These are phyloP conservation scores for Quercus suber DNA, from an alignment of 306 rosid species.

Conservation along the genomic window DNA sequence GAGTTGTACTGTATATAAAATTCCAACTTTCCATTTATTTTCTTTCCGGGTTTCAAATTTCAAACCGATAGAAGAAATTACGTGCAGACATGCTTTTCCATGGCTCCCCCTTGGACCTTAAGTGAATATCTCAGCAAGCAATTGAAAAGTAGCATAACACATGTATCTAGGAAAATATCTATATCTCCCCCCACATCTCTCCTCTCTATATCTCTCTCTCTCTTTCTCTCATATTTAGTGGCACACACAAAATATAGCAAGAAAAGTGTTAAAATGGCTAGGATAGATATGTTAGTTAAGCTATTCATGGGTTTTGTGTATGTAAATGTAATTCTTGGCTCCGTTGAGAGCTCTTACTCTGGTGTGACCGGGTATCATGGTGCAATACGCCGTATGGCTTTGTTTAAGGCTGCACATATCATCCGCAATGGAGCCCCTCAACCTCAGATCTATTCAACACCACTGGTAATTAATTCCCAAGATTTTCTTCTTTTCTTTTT, in stretches of 20 bases:
- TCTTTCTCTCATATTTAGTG: too few relatives aligned
- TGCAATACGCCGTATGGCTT: constrained; percentile 9
- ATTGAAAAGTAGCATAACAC: neutral
- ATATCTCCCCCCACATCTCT: neutral
- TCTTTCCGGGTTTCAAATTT: neutral
- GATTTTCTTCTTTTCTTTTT: neutral
- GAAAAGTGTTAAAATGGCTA: neutral
- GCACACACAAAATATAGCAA: neutral
- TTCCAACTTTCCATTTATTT: neutral
- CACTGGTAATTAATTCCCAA: neutral
- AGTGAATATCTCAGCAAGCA: too few relatives aligned
- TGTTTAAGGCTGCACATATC: constrained; percentile 16
- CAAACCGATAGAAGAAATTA: neutral
- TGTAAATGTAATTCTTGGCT: neutral
- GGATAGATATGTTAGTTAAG: neutral
- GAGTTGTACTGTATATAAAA: neutral
- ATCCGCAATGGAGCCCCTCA: neutral
- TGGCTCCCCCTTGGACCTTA: neutral
- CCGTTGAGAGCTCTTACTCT: constrained; percentile 27
- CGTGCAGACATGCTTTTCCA: neutral
- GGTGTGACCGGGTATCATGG: constrained; percentile 4
- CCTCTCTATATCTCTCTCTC: too few relatives aligned
- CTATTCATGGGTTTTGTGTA: neutral
- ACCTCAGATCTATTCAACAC: neutral
- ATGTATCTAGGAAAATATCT: neutral